Evolutionary conservation across 2,329 filamentous ascomycete genomes (phyloP).

Genomic region (Coccinonectria pachysandricola): DNA sequence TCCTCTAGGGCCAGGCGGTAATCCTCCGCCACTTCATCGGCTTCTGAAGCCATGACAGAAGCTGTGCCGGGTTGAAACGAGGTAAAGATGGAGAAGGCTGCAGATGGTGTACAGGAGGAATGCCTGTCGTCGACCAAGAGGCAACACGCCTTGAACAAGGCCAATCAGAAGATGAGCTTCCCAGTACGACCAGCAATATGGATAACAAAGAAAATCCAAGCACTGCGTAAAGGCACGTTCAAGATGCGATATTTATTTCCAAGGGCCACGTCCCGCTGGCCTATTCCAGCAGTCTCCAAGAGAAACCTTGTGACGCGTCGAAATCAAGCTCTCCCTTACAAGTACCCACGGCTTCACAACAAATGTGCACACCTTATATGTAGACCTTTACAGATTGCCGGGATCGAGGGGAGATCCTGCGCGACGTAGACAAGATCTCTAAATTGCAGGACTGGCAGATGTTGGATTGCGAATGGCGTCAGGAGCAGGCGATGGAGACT

Average conservation of each 20-base stretch:
- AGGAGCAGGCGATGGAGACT: too few relatives aligned
- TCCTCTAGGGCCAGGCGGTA: conserved; percentile 91
- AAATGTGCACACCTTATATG: conserved; percentile 5
- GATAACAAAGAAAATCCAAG: conserved; percentile 8
- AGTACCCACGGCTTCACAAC: conserved; percentile 10
- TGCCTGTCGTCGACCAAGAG: conserved; percentile 3
- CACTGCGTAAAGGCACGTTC: conserved; percentile 14
- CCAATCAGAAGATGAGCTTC: conserved; percentile 4
- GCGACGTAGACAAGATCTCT: too few relatives aligned
- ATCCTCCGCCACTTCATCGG: conserved; percentile 87
- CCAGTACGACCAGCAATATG: conserved; percentile 2
- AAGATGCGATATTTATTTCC: conserved; percentile 22
- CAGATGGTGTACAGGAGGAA: conserved; percentile 7
- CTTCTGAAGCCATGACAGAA: conserved; percentile 45
- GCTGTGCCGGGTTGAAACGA: too few relatives aligned
- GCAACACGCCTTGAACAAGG: conserved; percentile 4
- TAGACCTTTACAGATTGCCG: conserved; percentile 4
- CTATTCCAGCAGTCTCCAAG: conserved; percentile 13
- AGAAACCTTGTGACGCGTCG: conserved; percentile 11
- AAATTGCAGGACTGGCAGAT: too few relatives aligned
- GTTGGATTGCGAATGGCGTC: too few relatives aligned
- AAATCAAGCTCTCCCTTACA: conserved; percentile 13
- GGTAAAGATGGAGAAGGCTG: conserved; percentile 4
- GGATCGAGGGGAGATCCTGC: conserved; percentile 5
- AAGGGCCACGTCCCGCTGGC: conserved; percentile 14